phyloP scores from a whole-genome alignment of 1,284 basidiomycete genomes.

The Sutorius eximius region DNA sequence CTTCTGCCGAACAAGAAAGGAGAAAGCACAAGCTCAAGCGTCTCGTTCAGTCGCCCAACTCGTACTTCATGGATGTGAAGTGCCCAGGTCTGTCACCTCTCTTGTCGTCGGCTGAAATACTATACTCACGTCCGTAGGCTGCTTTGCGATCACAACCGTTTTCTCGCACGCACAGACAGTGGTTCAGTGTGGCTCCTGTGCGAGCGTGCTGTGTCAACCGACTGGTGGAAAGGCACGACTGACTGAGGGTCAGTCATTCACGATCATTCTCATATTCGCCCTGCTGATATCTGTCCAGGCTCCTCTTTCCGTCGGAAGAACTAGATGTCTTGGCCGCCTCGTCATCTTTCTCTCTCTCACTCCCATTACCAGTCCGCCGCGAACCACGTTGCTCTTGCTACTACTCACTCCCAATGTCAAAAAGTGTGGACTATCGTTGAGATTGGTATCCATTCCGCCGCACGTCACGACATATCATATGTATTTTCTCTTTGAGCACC shows the following conservation, averaged over 20 bases:
- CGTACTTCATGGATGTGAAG: slow-evolving; percentile 99
- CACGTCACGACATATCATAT: slow-evolving; percentile 10
- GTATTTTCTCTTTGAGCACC: slow-evolving; percentile 16
- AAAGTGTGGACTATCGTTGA: slow-evolving; percentile 16
- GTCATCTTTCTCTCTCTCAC: background rate
- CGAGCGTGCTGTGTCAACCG: slow-evolving; percentile 95
- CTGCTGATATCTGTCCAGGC: slow-evolving; percentile 45
- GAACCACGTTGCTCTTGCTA: background rate
- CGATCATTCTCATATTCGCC: slow-evolving; percentile 2
- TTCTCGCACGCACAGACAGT: slow-evolving; percentile 96
- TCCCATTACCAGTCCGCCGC: slow-evolving; percentile 7
- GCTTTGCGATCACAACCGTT: slow-evolving; percentile 93
- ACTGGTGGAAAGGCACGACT: slow-evolving; percentile 98
- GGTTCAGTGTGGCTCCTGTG: slow-evolving; percentile 90
- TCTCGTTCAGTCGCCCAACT: slow-evolving; percentile 96
- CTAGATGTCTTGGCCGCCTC: slow-evolving; percentile 41
- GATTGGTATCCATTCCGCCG: slow-evolving; percentile 11
- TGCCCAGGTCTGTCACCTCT: slow-evolving; percentile 77
- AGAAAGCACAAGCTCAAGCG: slow-evolving; percentile 99
- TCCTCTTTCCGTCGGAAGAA: slow-evolving; percentile 88
- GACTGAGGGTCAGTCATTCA: slow-evolving; percentile 82
- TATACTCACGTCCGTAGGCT: slow-evolving; percentile 51
- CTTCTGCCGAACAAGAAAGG: slow-evolving; percentile 83
- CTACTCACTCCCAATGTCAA: slow-evolving; percentile 6
- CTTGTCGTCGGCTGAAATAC: background rate